Conservation (phyloP, 768 basidiomycete genomes). For the Leccinum fibrillosum region DNA sequence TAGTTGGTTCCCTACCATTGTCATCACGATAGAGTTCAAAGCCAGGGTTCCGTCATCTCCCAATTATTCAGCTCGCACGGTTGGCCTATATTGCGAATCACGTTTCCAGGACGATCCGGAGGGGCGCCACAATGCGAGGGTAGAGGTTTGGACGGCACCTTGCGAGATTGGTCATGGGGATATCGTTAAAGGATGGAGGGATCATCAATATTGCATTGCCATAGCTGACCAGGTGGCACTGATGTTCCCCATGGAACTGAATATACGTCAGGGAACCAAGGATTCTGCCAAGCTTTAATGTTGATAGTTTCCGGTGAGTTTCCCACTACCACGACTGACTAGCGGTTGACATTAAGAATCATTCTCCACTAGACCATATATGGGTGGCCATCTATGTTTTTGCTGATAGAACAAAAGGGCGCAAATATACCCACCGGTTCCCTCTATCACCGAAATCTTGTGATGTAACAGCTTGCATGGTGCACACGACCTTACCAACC, state of each 20-base stretch:
- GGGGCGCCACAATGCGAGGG: slow-evolving; percentile 54
- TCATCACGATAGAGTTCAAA: slow-evolving; percentile 61
- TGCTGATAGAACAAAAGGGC: not conserved
- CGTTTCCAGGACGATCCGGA: slow-evolving; percentile 53
- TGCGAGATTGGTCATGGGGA: slow-evolving; percentile 47
- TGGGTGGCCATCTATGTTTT: not conserved
- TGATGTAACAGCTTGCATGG: not conserved
- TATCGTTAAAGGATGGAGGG: slow-evolving; percentile 50
- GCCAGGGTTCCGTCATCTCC: slow-evolving; percentile 48
- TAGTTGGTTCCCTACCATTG: slow-evolving; percentile 66
- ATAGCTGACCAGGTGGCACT: slow-evolving; percentile 53
- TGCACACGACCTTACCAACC: not conserved
- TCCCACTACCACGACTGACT: not conserved
- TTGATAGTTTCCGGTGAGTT: not conserved
- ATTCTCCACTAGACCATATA: not conserved
- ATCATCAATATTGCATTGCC: slow-evolving; percentile 60
- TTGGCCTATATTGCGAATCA: slow-evolving; percentile 46
- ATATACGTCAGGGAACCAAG: slow-evolving; percentile 18
- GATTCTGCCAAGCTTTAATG: slow-evolving; percentile 24
- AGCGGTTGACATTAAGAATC: not conserved
- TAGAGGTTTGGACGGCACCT: slow-evolving; percentile 69
- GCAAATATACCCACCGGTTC: not conserved
- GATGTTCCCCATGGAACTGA: slow-evolving; percentile 33
- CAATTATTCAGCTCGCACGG: slow-evolving; percentile 44
- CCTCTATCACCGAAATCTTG: not conserved